Evolutionary conservation across 176 grass and related monocot species (phyloP).

Genomic region (Zizania latifolia): DNA sequence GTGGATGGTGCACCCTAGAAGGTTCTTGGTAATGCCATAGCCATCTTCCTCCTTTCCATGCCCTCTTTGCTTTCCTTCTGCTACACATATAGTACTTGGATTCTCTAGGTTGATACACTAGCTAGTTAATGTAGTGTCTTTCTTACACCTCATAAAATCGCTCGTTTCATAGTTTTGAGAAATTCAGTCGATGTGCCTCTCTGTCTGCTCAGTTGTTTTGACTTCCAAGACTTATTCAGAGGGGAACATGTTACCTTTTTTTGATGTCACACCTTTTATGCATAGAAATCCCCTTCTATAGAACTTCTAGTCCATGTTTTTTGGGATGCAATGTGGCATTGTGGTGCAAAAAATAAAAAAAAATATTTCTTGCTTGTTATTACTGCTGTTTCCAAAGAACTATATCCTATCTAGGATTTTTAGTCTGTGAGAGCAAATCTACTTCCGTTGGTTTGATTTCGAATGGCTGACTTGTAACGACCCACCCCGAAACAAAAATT

Average conservation of each 20-base stretch:
- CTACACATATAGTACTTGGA: neutral
- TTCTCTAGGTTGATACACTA: neutral
- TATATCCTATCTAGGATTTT: too few species aligned
- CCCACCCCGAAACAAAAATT: too few species aligned
- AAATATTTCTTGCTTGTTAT: neutral
- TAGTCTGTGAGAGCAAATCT: too few species aligned
- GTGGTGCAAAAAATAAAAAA: neutral
- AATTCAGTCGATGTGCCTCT: neutral
- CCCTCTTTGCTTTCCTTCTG: slow-evolving; percentile 5
- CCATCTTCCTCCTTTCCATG: too few species aligned
- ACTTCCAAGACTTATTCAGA: neutral
- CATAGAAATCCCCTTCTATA: neutral
- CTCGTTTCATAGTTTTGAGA: neutral
- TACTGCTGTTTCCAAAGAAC: neutral
- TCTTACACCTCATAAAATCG: neutral
- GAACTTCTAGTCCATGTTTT: neutral
- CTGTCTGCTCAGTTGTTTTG: neutral
- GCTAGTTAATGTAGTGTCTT: neutral
- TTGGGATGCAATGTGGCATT: neutral
- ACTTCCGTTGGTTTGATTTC: too few species aligned
- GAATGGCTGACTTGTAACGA: too few species aligned
- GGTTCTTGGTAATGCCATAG: slow-evolving; percentile 55
- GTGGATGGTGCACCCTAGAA: slow-evolving; percentile 84
- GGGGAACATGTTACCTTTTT: neutral
- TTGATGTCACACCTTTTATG: neutral